Evolutionary conservation across 1,284 basidiomycete species (phyloP), one percentile per base, ranked within the genome.

Genomic region (Boletus semigastroideus): DNA sequence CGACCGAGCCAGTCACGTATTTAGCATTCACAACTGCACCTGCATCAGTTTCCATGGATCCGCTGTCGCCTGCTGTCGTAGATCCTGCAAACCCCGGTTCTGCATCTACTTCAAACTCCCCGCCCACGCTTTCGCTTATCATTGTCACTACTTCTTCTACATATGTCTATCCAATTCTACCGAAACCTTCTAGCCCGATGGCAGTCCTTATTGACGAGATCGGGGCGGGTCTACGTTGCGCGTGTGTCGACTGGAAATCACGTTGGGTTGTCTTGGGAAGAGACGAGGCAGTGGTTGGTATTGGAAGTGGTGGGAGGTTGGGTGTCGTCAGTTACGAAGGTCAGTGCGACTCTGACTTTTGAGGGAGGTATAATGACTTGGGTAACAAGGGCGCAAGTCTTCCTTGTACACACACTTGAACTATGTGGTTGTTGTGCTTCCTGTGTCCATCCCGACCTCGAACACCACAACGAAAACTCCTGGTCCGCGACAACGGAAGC

Each of bases 311-410:
- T 20, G 93, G 92, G 0, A 76, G 94, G 49, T 89, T 92, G 1
- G 82, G 88, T 0, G 94, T 90, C 55, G 92, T 88, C 62, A 95
- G 95, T 0, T 93, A 94, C 63, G 94, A 97, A 76, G 94, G 93
- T 87, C 51, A 42, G 67, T 39, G 40, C 22, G 5, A 20, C 39
- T n/a, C 14, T 17, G 1, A 27, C 17, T 22, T 8, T 37, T 27
- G 12, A 8, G 4, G 8, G 43, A 42, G 27, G 4, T 31, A 22
- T 48, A 19, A 55, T 42, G 9, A 33, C 40, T 7, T 40, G 25
- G 25, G 5, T 42, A 22, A 20, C 22, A 57, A 87, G 87, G 87
- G 2, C 74, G 77, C 53, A 92, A 92, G 69, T 80, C 81, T 0
- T 82, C 80, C 33, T 74, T 95, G 20, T 78, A 89, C 53, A 81